Base-by-base conservation (phyloP, 352 stramenopile species). In the Pythium phragmiticola region DNA sequence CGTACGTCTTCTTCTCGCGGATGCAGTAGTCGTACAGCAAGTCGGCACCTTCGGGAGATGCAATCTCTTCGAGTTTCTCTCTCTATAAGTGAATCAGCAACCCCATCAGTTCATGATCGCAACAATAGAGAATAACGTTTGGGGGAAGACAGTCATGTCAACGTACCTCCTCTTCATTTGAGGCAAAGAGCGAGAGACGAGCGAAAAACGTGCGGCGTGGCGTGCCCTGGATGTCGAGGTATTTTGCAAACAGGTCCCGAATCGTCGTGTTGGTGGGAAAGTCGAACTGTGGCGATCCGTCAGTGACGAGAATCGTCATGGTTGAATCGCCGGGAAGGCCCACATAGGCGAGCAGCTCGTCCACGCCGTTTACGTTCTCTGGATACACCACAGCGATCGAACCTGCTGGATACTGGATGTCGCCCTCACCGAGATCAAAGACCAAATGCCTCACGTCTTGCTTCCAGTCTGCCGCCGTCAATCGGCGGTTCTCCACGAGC, bases 1-100 rank as follows among this genome's bases (percentile, higher is more conserved):
- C 77, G 61, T 96, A 96, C 34, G 84, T 96, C 60, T 96, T 91
- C 60, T 94, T 93, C 64, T 98, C 93, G 26, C 87, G 84, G 41
- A 95, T 93, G 74, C 88, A 96, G 70, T 98, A 98, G 65, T 97
- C 87, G 64, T 96, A 91, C n/a, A 97, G 84, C 34, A 98, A 69
- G 56, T 98, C 94, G 0, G 87, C 88, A 34, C 94, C 94, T 41
- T 90, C 87, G 1, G 89, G 77, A 13, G 87, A 96, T 7, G 82
- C 74, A 7, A 98, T 70, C 62, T 98, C 93, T 36, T 92, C 65
- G 1, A 98, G 78, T 50, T 98, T 98, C 46, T 98, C 92, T 70
- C 85, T 92, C 80, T 91, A n/a, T n/a, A 55, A 30, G 13, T 9
- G 4, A 39, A 57, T 45, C 19, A 60, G 5, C 23, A 41, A 14